phyloP scores from a whole-genome alignment of 129 eudicot species.

The Saussurea involucrata region DNA sequence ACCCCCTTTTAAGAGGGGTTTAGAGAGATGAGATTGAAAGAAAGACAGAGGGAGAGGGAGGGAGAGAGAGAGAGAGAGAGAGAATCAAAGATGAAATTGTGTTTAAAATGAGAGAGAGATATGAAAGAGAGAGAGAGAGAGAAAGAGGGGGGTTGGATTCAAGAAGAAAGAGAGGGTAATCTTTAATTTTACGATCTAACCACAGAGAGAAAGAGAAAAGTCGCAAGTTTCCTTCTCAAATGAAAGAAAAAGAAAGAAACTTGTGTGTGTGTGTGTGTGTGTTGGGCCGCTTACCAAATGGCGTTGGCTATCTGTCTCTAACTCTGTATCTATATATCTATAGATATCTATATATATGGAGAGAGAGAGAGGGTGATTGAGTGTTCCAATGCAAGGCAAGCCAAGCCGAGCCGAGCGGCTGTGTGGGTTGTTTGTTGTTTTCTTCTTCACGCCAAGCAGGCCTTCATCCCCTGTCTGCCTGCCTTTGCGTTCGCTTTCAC shows the following conservation, averaged over 20 bases:
- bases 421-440: background rate
- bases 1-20: background rate
- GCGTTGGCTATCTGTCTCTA: background rate
- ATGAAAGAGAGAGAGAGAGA: background rate
- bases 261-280: background rate
- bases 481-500: conserved; percentile 20
- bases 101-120: background rate
- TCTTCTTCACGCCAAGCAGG: conserved; percentile 18
- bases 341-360: no score
- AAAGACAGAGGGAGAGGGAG: conserved; percentile 4
- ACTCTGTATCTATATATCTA: background rate
- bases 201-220: background rate
- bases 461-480: background rate
- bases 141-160: no score
- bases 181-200: background rate
- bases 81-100: conserved; percentile 24
- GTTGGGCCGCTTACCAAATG: conserved; percentile 7
- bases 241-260: background rate
- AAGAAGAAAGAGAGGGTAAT: background rate
- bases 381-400: conserved; percentile 19
- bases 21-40: background rate
- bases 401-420: background rate
- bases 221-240: background rate
- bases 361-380: no score
- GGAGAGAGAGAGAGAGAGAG: background rate